Evolutionary conservation across 2,329 filamentous ascomycete genomes (phyloP), one percentile per base, ranked within the genome.

Genomic region (Alternaria atra): DNA sequence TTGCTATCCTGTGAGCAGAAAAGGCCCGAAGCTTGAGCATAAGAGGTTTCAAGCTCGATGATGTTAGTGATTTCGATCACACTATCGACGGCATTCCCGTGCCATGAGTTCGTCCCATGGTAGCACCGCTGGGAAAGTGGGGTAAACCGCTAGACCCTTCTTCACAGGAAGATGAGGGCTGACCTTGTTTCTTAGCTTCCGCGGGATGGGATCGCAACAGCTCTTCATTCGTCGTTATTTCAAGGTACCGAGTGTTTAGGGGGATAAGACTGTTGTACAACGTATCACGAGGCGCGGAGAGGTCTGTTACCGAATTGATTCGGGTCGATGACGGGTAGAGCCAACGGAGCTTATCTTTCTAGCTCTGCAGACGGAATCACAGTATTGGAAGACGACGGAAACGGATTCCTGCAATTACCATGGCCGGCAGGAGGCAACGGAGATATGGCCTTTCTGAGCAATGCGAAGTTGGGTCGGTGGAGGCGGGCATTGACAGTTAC

Each of bases 31-130:
- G 52, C 23, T 56, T 48, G 29, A 52, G 47, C 27, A 25, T 63
- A 48, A 42, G 43, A 47, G 27, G n/a, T 35, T 32, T 51, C 40
- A 40, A 23, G 40, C 25, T 25, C 43, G 37, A 47, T n/a, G 39
- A 47, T 47, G 39, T 37, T 54, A 37, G 44, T 52, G 30, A 39
- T 51, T 27, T 48, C 32, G 50, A 48, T 43, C 42, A 58, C 60
- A 64, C 55, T 57, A 59, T 56, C 55, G 56, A 61, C 63, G 64
- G 66, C 60, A 65, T 52, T 63, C 23, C 69, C 61, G 66, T 64
- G 54, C 60, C 58, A 61, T 55, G 50, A 50, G 44, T 54, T 52
- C 54, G 69, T 66, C 50, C 68, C 66, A 64, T 69, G 68, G 66
- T 66, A 55, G 32, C 46, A 25, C 60, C 20, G 47, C 55, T 60